These are phyloP conservation scores for Penicillium atrosanguineum DNA, from an alignment of 495 filamentous ascomycete species.

Conservation along the genomic window DNA sequence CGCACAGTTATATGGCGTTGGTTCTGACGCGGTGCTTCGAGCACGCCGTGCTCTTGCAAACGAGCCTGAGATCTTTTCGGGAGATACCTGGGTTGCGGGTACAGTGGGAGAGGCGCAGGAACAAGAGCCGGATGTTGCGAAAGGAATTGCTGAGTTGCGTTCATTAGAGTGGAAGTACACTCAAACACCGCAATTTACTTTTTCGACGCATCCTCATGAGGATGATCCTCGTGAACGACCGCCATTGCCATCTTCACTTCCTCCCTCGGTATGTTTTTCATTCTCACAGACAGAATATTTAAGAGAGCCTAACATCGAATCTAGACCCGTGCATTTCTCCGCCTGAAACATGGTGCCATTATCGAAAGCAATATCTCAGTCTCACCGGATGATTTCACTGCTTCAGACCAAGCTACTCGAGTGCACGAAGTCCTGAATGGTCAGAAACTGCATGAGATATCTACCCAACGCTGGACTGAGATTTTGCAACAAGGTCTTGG, in stretches of 20 bases:
- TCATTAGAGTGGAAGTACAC: conserved; percentile 75
- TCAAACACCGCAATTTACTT: conserved; percentile 83
- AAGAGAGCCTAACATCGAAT: not conserved
- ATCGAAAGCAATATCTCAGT: conserved; percentile 46
- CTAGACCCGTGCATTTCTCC: conserved; percentile 41
- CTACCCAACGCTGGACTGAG: conserved; percentile 29
- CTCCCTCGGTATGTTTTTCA: conserved; percentile 31
- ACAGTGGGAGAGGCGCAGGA: conserved; percentile 48
- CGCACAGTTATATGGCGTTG: conserved; percentile 28
- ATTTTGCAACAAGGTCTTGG: conserved; percentile 23
- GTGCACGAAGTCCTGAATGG: conserved; percentile 38
- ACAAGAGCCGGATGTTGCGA: conserved; percentile 48
- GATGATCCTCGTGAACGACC: conserved; percentile 55
- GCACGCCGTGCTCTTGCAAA: conserved; percentile 34
- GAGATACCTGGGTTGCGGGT: conserved; percentile 40
- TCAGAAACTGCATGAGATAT: conserved; percentile 43
- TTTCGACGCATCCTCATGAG: conserved; percentile 56
- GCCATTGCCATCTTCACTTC: conserved; percentile 39
- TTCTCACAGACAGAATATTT: not conserved
- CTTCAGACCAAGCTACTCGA: conserved; percentile 35
- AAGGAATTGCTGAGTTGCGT: conserved; percentile 63
- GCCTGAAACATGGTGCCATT: conserved; percentile 42
- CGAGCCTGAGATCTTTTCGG: conserved; percentile 39
- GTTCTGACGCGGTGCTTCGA: conserved; percentile 31
- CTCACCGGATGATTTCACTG: conserved; percentile 30